Conservation (phyloP, 192 early-diverging fungal genomes). For the Nowakowskiella sp. region DNA sequence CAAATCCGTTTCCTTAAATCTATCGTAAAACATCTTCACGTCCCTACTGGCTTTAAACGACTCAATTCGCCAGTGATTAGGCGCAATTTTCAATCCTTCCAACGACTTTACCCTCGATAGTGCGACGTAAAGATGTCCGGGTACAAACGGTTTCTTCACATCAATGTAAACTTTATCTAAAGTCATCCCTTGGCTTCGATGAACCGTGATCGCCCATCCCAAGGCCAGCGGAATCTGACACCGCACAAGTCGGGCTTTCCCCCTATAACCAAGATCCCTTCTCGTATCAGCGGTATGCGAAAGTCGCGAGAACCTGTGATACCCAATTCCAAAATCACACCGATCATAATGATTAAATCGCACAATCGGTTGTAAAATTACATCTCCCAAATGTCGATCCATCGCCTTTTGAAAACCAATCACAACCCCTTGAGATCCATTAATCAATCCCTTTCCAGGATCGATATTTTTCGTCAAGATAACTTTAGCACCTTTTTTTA, state of each 20-base stretch:
- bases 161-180: constrained; percentile 38
- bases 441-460: constrained; percentile 26
- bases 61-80: too few relatives aligned
- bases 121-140: constrained; percentile 45
- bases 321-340: constrained; percentile 14
- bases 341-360: constrained; percentile 11
- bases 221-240: constrained; percentile 35
- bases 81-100: constrained; percentile 33
- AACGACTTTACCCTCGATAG: constrained; percentile 28
- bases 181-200: constrained; percentile 45
- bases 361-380: constrained; percentile 26
- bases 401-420: constrained; percentile 19
- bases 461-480: constrained; percentile 31
- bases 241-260: constrained; percentile 11
- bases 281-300: constrained; percentile 9
- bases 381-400: constrained; percentile 7
- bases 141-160: constrained; percentile 27
- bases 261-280: neutral
- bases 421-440: constrained; percentile 34
- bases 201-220: constrained; percentile 44
- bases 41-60: too few relatives aligned
- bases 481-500: constrained; percentile 39
- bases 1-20: too few relatives aligned
- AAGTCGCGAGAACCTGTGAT: constrained; percentile 3
- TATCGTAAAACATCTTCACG: too few relatives aligned